phyloP scores from a whole-genome alignment of 2,329 filamentous ascomycete genomes.

The Colletotrichum horii region DNA sequence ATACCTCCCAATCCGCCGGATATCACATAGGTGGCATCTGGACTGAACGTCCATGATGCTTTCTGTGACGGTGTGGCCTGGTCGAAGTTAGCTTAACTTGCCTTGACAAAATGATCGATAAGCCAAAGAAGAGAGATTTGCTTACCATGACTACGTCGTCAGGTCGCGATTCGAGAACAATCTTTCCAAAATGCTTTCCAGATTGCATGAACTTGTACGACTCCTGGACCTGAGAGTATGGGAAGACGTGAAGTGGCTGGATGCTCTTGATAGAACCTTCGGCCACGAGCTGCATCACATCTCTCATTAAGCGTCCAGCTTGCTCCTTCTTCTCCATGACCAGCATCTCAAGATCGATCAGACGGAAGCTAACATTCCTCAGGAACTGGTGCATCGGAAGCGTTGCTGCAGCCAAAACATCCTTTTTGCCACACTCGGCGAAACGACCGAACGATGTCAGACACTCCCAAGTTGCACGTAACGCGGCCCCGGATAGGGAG shows the following conservation, averaged over 20 bases:
- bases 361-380: constrained; percentile 35
- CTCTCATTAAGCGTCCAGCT: constrained; percentile 12
- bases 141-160: background rate
- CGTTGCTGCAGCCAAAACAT: constrained; percentile 40
- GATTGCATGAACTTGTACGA: constrained; percentile 45
- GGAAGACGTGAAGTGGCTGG: constrained; percentile 24
- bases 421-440: constrained; percentile 45
- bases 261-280: background rate
- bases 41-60: constrained; percentile 4
- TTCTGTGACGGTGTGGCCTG: background rate
- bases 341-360: constrained; percentile 33
- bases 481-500: constrained; percentile 38
- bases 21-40: constrained; percentile 31
- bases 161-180: constrained; percentile 28
- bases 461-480: constrained; percentile 42
- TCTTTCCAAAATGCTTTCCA: constrained; percentile 46
- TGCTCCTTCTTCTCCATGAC: constrained; percentile 17
- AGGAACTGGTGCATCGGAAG: constrained; percentile 50
- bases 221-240: constrained; percentile 29
- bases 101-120: background rate
- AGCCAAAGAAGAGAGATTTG: background rate
- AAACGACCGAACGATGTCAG: constrained; percentile 44
- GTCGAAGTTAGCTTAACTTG: background rate
- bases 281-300: background rate
- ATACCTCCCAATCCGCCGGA: constrained; percentile 34